phyloP scores from a whole-genome alignment of 306 rosid genomes.

The Quercus ilex region DNA sequence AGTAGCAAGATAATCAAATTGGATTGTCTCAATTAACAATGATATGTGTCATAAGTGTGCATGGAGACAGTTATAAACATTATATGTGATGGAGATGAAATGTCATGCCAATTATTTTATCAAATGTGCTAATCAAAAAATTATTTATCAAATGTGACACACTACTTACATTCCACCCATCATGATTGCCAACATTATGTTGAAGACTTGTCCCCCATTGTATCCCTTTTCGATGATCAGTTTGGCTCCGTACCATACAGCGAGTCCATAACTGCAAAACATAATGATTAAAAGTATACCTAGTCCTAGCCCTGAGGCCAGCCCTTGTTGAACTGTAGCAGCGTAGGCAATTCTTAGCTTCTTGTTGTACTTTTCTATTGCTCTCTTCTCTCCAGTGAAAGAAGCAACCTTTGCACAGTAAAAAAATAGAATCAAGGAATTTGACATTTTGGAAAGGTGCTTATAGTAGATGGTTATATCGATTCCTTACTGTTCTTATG shows the following conservation, averaged over 20 bases:
- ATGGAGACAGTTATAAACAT: not conserved
- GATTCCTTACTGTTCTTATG: conserved; percentile 68
- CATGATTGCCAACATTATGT: conserved; percentile 65
- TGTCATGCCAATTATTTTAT: not conserved
- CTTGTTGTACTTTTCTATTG: conserved; percentile 57
- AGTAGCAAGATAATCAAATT: too few species aligned
- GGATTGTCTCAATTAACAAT: not conserved
- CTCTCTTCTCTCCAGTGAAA: conserved; percentile 79
- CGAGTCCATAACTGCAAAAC: conserved; percentile 72
- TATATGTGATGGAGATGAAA: not conserved
- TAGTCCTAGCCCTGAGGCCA: conserved; percentile 59
- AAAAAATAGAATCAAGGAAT: conserved; percentile 7
- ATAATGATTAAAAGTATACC: conserved; percentile 41
- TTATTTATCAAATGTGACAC: not conserved
- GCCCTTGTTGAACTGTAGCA: conserved; percentile 55
- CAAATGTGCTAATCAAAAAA: not conserved
- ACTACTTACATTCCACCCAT: conserved; percentile 78
- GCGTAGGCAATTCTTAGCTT: conserved; percentile 62
- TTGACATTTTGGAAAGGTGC: not conserved
- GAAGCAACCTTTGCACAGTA: conserved; percentile 66
- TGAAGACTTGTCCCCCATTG: conserved; percentile 69
- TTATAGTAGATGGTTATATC: not conserved
- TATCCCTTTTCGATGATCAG: conserved; percentile 61
- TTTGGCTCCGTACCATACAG: conserved; percentile 82
- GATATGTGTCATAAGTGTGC: not conserved